A percentile compares a stretch with the other conserved stretches of the same genome.
Evolutionary conservation across 768 basidiomycete genomes (phyloP).

Genomic region (Hirschioporus abietinus): DNA sequence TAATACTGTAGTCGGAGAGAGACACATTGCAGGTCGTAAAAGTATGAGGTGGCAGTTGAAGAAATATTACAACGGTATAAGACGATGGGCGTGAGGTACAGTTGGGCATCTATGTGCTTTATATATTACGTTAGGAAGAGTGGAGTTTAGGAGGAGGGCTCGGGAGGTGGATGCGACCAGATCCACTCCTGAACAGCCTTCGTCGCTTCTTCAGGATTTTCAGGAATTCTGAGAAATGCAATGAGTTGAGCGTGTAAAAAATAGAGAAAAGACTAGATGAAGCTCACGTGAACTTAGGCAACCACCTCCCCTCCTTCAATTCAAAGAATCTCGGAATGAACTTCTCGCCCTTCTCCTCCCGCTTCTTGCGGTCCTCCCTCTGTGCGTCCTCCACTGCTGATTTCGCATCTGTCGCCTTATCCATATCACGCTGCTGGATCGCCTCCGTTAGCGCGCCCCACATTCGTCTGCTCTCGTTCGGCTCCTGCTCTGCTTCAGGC

Average conservation of each 20-base stretch:
- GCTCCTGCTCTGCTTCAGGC: constrained; percentile 82
- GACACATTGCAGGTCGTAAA: background rate
- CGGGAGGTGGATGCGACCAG: constrained; percentile 37
- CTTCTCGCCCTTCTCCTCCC: constrained; percentile 67
- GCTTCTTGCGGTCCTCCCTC: constrained; percentile 66
- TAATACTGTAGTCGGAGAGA: background rate
- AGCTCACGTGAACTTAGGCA: constrained; percentile 70
- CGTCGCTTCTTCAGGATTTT: constrained; percentile 61
- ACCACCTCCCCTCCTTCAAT: constrained; percentile 71
- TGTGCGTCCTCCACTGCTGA: constrained; percentile 87
- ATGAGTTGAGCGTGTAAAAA: constrained; percentile 11
- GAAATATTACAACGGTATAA: background rate
- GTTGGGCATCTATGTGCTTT: background rate
- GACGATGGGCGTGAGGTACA: background rate
- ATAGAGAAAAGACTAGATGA: constrained; percentile 4
- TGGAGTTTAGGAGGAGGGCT: constrained; percentile 11
- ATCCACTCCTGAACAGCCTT: constrained; percentile 75
- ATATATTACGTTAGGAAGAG: background rate
- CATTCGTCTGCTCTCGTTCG: constrained; percentile 82
- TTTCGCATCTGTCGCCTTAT: constrained; percentile 88
- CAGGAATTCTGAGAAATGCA: constrained; percentile 51
- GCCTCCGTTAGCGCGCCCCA: constrained; percentile 85
- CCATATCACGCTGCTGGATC: constrained; percentile 87
- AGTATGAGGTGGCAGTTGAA: background rate
- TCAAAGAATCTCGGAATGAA: constrained; percentile 83